Evolutionary conservation across 495 filamentous ascomycete species (phyloP).

Genomic region (Podospora pseudopauciseta): DNA sequence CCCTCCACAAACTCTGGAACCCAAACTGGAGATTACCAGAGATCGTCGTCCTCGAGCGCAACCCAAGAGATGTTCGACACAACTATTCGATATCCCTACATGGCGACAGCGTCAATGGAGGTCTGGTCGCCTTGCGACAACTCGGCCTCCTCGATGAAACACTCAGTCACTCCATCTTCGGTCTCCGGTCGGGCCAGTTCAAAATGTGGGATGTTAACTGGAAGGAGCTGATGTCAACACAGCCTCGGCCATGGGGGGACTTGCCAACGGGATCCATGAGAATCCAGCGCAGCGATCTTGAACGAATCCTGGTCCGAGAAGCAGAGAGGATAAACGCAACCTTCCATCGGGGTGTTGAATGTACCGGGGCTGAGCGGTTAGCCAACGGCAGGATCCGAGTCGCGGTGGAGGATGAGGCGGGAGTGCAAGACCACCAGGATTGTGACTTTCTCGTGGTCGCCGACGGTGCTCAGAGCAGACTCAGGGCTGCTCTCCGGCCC

Average conservation of each 20-base stretch:
- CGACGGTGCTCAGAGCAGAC: slow-evolving; percentile 40
- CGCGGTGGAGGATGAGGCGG: slow-evolving; percentile 13
- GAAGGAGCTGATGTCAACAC: slow-evolving; percentile 22
- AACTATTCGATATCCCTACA: slow-evolving; percentile 38
- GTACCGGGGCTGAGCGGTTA: slow-evolving; percentile 21
- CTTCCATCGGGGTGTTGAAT: slow-evolving; percentile 27
- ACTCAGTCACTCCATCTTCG: slow-evolving; percentile 16
- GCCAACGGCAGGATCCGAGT: slow-evolving; percentile 11
- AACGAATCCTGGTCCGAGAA: slow-evolving; percentile 26
- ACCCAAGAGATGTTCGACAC: slow-evolving; percentile 23
- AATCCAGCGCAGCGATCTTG: slow-evolving; percentile 24
- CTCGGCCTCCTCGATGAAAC: slow-evolving; percentile 26
- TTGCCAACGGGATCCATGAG: slow-evolving; percentile 24
- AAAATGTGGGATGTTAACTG: slow-evolving; percentile 29
- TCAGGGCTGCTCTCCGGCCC: slow-evolving; percentile 34
- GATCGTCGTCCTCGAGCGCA: slow-evolving; percentile 36
- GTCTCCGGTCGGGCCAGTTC: slow-evolving; percentile 21
- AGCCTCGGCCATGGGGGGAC: slow-evolving; percentile 13
- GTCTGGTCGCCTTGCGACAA: slow-evolving; percentile 25
- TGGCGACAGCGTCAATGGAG: slow-evolving; percentile 24
- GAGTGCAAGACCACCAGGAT: slow-evolving; percentile 21
- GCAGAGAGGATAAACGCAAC: slow-evolving; percentile 12
- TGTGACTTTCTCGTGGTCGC: slow-evolving; percentile 40
- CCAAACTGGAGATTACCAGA: slow-evolving; percentile 19
- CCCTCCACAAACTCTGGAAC: slow-evolving; percentile 33